phyloP scores from a whole-genome alignment of 805 yeast genomes.

The Novakomyces olei region DNA sequence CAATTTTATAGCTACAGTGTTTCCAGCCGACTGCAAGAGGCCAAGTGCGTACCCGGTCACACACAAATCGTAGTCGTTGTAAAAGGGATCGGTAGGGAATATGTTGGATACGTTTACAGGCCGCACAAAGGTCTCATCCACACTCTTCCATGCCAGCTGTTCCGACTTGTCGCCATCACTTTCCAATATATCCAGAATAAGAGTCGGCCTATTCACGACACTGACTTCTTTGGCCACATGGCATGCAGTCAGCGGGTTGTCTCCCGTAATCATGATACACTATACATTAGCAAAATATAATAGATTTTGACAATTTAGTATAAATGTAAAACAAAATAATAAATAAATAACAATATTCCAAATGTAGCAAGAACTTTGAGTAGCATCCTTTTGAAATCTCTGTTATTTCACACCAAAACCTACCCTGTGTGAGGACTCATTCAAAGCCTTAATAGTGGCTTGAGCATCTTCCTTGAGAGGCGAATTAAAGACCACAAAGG shows the following conservation, averaged over 20 bases:
- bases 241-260: slow-evolving; percentile 92
- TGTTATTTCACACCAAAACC: slow-evolving; percentile 12
- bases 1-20: slow-evolving; percentile 45
- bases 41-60: slow-evolving; percentile 78
- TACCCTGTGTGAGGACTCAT: slow-evolving; percentile 86
- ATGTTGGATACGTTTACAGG: slow-evolving; percentile 42
- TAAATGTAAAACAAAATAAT: too few relatives aligned
- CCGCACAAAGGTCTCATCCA: slow-evolving; percentile 47
- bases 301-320: too few relatives aligned
- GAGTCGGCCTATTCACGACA: slow-evolving; percentile 61
- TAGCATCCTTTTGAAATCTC: background rate
- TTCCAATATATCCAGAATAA: slow-evolving; percentile 72
- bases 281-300: too few relatives aligned
- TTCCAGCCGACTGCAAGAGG: slow-evolving; percentile 40
- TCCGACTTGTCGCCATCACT: slow-evolving; percentile 34
- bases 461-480: slow-evolving; percentile 88
- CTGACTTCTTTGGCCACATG: slow-evolving; percentile 89
- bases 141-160: slow-evolving; percentile 63
- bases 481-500: slow-evolving; percentile 90
- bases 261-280: slow-evolving; percentile 92
- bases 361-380: too few relatives aligned
- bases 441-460: slow-evolving; percentile 74
- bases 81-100: slow-evolving; percentile 29
- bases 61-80: slow-evolving; percentile 60
- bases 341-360: too few relatives aligned